Conservation (phyloP, 2,329 filamentous ascomycete species). For the Aureobasidium melanogenum region DNA sequence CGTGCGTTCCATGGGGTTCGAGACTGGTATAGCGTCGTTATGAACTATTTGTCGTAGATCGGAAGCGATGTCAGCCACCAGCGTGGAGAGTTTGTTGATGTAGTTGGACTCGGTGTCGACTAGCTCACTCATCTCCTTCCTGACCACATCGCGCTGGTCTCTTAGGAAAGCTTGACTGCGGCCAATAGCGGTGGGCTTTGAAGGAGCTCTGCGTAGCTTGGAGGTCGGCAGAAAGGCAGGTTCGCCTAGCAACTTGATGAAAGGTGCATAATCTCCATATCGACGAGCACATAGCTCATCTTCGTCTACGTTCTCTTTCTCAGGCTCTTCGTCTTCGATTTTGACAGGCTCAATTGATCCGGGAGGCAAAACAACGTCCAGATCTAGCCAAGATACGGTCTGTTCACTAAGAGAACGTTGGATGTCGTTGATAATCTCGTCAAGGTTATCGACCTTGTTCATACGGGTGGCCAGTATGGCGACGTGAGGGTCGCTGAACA, state of each 20-base stretch:
- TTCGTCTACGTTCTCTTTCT: conserved; percentile 55
- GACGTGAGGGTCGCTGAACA: conserved; percentile 89
- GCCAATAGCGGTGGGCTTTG: conserved; percentile 72
- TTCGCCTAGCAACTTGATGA: conserved; percentile 74
- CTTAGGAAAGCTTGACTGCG: conserved; percentile 68
- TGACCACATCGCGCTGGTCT: conserved; percentile 73
- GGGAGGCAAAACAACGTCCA: conserved; percentile 77
- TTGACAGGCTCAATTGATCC: conserved; percentile 58
- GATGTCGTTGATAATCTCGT: conserved; percentile 64
- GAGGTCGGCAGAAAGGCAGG: conserved; percentile 81
- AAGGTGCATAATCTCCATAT: conserved; percentile 67
- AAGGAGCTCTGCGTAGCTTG: conserved; percentile 74
- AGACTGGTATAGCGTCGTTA: conserved; percentile 11
- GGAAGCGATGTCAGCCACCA: conserved; percentile 71
- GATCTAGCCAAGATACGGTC: conserved; percentile 72
- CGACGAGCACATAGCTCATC: conserved; percentile 46
- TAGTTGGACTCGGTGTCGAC: conserved; percentile 93
- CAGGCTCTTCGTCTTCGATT: conserved; percentile 49
- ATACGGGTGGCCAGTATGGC: conserved; percentile 82
- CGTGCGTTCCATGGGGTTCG: conserved; percentile 36
- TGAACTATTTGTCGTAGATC: conserved; percentile 64
- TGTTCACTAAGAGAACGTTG: conserved; percentile 71
- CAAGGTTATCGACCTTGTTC: conserved; percentile 68
- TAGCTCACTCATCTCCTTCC: conserved; percentile 82
- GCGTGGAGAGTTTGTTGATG: conserved; percentile 74